Evolutionary conservation across 495 filamentous ascomycete species (phyloP).

Genomic region (Trypethelium eluteriae): DNA sequence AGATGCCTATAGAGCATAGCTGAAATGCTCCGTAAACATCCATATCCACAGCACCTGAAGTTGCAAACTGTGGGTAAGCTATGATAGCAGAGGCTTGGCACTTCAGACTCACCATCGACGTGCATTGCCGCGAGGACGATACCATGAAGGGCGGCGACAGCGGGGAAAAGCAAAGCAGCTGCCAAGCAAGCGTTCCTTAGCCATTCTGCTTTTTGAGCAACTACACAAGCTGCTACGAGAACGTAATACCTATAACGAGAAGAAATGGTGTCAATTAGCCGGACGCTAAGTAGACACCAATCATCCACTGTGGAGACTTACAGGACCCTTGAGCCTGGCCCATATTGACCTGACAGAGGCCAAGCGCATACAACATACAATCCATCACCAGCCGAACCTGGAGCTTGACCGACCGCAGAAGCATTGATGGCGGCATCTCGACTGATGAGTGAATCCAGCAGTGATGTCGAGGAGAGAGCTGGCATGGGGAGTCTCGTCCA

Average conservation of each 20-base stretch:
- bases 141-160: slow-evolving; percentile 52
- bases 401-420: neutral
- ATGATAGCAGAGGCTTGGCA: neutral
- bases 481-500: slow-evolving; percentile 37
- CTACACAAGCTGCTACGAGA: slow-evolving; percentile 49
- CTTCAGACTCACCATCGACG: slow-evolving; percentile 39
- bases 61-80: slow-evolving; percentile 16
- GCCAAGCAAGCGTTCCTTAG: slow-evolving; percentile 52
- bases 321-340: slow-evolving; percentile 48
- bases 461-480: slow-evolving; percentile 31
- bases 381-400: slow-evolving; percentile 19
- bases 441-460: slow-evolving; percentile 31
- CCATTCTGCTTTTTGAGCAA: slow-evolving; percentile 51
- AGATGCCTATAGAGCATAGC: slow-evolving; percentile 52
- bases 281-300: slow-evolving; percentile 3
- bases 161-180: slow-evolving; percentile 54
- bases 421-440: slow-evolving; percentile 23
- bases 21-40: slow-evolving; percentile 59
- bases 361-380: slow-evolving; percentile 52
- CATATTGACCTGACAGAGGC: slow-evolving; percentile 56
- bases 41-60: slow-evolving; percentile 52
- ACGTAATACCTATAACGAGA: slow-evolving; percentile 46
- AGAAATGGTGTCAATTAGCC: neutral
- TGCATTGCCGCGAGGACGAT: slow-evolving; percentile 51
- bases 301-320: slow-evolving; percentile 31